phyloP scores from a whole-genome alignment of 2,329 filamentous ascomycete species.

The Apiospora rasikravindrae region DNA sequence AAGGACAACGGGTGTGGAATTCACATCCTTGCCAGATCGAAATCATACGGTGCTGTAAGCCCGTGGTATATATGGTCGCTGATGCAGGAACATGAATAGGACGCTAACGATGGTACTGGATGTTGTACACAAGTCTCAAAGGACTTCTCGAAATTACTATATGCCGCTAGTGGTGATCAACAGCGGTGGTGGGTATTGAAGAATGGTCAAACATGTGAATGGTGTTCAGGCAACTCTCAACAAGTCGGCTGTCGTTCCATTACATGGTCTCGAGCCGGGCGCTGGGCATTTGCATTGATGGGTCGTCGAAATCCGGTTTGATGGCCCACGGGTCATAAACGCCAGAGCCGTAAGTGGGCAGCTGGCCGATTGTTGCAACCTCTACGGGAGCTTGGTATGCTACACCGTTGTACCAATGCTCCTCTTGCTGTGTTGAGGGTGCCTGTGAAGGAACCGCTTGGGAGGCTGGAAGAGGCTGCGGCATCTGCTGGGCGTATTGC shows the following conservation, averaged over 20 bases:
- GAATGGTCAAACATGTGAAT: background rate
- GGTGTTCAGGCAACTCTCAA: background rate
- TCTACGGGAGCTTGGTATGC: conserved; percentile 64
- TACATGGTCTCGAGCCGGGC: conserved; percentile 62
- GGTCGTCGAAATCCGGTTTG: conserved; percentile 64
- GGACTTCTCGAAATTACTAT: conserved; percentile 14
- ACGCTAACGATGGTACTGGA: background rate
- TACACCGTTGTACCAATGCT: conserved; percentile 57
- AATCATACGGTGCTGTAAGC: conserved; percentile 14
- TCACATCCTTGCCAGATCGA: conserved; percentile 1
- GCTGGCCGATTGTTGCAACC: conserved; percentile 58
- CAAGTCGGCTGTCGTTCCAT: conserved; percentile 24
- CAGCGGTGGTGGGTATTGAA: conserved; percentile 10
- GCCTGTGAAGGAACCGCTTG: conserved; percentile 44
- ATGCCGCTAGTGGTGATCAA: background rate
- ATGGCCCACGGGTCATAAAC: conserved; percentile 59
- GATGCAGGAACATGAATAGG: conserved; percentile 15
- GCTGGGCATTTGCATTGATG: conserved; percentile 64
- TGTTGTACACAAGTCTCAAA: conserved; percentile 11
- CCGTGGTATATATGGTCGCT: conserved; percentile 15
- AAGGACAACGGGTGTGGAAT: background rate
- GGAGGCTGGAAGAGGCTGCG: conserved; percentile 39
- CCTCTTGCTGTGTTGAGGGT: conserved; percentile 47
- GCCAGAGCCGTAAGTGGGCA: conserved; percentile 55
- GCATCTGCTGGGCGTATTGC: conserved; percentile 49